Base-by-base conservation (phyloP, 306 rosid genomes). In the Lathyrus sativus region DNA sequence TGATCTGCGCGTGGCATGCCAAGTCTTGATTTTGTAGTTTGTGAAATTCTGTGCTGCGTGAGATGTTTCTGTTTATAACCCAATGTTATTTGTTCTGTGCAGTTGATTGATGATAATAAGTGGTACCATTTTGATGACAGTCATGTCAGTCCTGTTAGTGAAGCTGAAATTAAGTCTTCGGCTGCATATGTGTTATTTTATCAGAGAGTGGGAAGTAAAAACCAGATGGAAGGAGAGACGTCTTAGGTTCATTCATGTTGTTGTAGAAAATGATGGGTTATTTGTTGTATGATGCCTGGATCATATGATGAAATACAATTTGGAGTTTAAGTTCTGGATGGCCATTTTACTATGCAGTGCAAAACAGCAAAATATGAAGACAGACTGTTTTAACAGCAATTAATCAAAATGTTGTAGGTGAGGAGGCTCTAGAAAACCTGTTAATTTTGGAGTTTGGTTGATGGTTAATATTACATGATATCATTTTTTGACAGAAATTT, bases 111-210 rank as follows among this genome's bases (percentile, higher is more conserved):
- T 58, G 99, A 95, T 79, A 83, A 90, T 80, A 82, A 79, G 71
- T 95, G 97, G 99, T 95, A 89, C 79, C 96, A 95, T 85, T 95
- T 95, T 4, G 99, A 95, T 45, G 99, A 95, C 74, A 80, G 96
- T 81, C 95, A 84, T 18, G 95, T 95, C 67, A 79, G 85, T 42
- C 76, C 88, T 0, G 95, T 84, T 37, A 55, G 67, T 54, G 99
- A 88, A 95, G 67, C 72, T 6, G 99, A 95, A 37, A 91, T 95
- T 58, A 87, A 73, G 71, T 90, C 97, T 73, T 77, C 96, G 3
- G 95, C 96, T 63, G 99, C 99, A 3, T 95, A 95, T 65, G 89
- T 95, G 76, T 59, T 95, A 42, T 95, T 95, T 82, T 95, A 95
- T 78, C 87, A 80, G 72, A 95, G 99, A 80, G 95, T 85, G 44